Evolutionary conservation across 2,329 filamentous ascomycete genomes (phyloP).

Genomic region (Lomentospora prolificans): DNA sequence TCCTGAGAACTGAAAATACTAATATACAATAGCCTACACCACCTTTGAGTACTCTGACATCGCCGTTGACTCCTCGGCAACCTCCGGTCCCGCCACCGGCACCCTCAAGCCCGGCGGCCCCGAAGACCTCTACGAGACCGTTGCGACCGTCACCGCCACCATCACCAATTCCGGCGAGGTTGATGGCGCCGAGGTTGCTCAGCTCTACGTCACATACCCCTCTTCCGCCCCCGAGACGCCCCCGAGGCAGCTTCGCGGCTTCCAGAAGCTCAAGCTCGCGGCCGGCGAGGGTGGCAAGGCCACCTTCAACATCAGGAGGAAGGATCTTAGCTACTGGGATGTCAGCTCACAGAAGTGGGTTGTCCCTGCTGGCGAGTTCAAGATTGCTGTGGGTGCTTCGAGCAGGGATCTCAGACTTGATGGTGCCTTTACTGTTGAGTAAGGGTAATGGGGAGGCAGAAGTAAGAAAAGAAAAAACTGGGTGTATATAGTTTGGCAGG

Average conservation of each 20-base stretch:
- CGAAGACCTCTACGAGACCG: constrained; percentile 36
- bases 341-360: constrained; percentile 55
- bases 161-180: constrained; percentile 42
- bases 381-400: constrained; percentile 32
- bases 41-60: constrained; percentile 52
- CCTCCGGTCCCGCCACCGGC: constrained; percentile 48
- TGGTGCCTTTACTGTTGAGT: constrained; percentile 20
- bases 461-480: background rate
- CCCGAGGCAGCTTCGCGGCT: constrained; percentile 55
- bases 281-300: constrained; percentile 49
- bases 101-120: constrained; percentile 50
- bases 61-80: constrained; percentile 21
- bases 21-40: constrained; percentile 46
- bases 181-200: constrained; percentile 38
- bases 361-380: constrained; percentile 34
- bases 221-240: constrained; percentile 52
- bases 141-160: constrained; percentile 36
- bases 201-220: constrained; percentile 35
- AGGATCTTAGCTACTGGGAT: constrained; percentile 63
- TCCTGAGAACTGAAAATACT: background rate
- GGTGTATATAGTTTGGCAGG: background rate
- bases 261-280: constrained; percentile 52
- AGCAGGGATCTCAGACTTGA: constrained; percentile 34
- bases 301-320: constrained; percentile 47
- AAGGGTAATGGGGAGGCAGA: background rate